These are phyloP conservation scores for Ogataea pini DNA, from an alignment of 805 yeast genomes.

Conservation along the genomic window DNA sequence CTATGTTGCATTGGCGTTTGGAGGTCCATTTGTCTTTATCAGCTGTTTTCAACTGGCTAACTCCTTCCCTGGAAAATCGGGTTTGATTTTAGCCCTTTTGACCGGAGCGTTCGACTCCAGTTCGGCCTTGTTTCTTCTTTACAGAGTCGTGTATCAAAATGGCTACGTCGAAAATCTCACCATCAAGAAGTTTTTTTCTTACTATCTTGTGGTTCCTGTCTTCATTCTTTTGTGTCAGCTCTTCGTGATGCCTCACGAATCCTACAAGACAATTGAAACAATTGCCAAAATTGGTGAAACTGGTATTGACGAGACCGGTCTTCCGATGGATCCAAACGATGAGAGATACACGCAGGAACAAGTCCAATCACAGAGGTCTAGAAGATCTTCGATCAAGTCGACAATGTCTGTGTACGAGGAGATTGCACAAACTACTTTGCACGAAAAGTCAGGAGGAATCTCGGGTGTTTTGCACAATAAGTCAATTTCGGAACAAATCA, in stretches of 20 bases:
- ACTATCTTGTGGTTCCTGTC: slow-evolving; percentile 71
- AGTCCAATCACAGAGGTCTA: slow-evolving; percentile 20
- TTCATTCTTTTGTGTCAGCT: slow-evolving; percentile 76
- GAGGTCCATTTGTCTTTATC: slow-evolving; percentile 93
- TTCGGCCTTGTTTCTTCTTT: slow-evolving; percentile 79
- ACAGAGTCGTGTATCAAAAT: slow-evolving; percentile 63
- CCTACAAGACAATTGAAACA: slow-evolving; percentile 71
- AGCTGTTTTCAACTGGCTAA: slow-evolving; percentile 89
- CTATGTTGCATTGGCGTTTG: slow-evolving; percentile 74
- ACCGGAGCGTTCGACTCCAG: slow-evolving; percentile 96
- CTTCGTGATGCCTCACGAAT: slow-evolving; percentile 74
- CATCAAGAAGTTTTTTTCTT: slow-evolving; percentile 60
- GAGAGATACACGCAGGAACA: slow-evolving; percentile 29
- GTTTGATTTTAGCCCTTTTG: slow-evolving; percentile 74
- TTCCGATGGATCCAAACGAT: slow-evolving; percentile 51
- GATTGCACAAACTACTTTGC: slow-evolving; percentile 58
- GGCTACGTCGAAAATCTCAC: slow-evolving; percentile 39
- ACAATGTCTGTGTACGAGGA: slow-evolving; percentile 64
- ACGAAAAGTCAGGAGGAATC: slow-evolving; percentile 59
- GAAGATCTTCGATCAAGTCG: slow-evolving; percentile 39
- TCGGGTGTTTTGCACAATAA: slow-evolving; percentile 79
- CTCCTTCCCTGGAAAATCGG: slow-evolving; percentile 79
- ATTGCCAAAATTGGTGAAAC: slow-evolving; percentile 70
- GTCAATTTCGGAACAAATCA: slow-evolving; percentile 39
- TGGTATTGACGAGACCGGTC: slow-evolving; percentile 72